A percentile compares a stretch with the other conserved stretches of the same genome.
phyloP scores from a whole-genome alignment of 441 rosid genomes.

The Pelargonium hybrid region DNA sequence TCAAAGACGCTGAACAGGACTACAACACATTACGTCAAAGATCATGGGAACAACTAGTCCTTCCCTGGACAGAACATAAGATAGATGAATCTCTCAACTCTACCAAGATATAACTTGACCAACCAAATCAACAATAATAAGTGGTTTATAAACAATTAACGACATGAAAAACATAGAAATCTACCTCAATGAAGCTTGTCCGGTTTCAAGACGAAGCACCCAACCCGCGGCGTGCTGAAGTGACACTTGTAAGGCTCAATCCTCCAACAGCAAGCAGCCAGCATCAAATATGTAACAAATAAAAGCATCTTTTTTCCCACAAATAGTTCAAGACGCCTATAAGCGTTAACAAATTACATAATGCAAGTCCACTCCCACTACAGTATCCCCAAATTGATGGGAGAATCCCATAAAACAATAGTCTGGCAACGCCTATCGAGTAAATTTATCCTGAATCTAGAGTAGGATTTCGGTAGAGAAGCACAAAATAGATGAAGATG shows the following conservation, averaged over 20 bases:
- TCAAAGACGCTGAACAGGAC: constrained; percentile 16
- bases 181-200: constrained; percentile 36
- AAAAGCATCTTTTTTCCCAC: too few relatives aligned
- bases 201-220: constrained; percentile 27
- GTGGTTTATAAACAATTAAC: too few relatives aligned
- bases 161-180: constrained; percentile 14
- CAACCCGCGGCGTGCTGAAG: constrained; percentile 22
- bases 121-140: constrained; percentile 12
- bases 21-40: constrained; percentile 18
- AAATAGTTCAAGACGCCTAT: constrained; percentile 27
- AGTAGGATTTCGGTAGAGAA: constrained; percentile 25
- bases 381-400: constrained; percentile 31
- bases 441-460: constrained; percentile 21
- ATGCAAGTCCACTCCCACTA: constrained; percentile 30
- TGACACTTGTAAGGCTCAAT: constrained; percentile 17
- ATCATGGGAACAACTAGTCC: constrained; percentile 15
- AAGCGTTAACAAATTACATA: constrained; percentile 24
- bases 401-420: constrained; percentile 28
- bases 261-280: constrained; percentile 11
- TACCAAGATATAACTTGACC: constrained; percentile 8
- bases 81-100: constrained; percentile 13
- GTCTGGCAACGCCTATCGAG: constrained; percentile 25
- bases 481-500: constrained; percentile 25
- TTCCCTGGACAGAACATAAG: constrained; percentile 18
- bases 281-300: too few relatives aligned